These are phyloP conservation scores for Cryptomeria japonica DNA, from an alignment of 75 land plant genomes.

Conservation along the genomic window DNA sequence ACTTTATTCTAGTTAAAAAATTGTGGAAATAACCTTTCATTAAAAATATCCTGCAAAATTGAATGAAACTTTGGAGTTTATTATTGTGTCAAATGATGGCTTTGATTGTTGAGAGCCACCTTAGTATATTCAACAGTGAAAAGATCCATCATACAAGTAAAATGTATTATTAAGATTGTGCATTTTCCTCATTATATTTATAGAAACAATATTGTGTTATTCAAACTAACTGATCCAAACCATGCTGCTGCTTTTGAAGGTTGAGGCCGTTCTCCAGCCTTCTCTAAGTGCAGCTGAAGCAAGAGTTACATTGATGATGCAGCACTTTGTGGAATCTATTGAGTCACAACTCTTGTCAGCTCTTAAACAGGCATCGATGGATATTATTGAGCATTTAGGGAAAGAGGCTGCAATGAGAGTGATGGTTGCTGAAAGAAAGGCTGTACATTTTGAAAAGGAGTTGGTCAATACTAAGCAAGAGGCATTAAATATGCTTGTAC, in stretches of 20 bases:
- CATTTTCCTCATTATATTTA: neutral
- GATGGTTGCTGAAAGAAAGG: slow-evolving; percentile 59
- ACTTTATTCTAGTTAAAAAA: neutral
- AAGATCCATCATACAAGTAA: neutral
- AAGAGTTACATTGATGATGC: slow-evolving; percentile 11
- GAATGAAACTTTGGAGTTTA: neutral
- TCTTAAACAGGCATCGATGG: slow-evolving; percentile 27
- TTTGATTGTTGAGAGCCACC: neutral
- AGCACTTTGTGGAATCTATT: slow-evolving; percentile 12
- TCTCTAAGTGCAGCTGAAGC: slow-evolving; percentile 8
- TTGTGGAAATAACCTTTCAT: neutral
- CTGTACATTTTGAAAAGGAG: slow-evolving; percentile 48
- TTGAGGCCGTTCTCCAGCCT: slow-evolving; percentile 5
- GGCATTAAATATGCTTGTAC: slow-evolving; percentile 51
- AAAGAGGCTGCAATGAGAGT: slow-evolving; percentile 79
- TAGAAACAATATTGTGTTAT: neutral
- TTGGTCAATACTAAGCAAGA: slow-evolving; percentile 62
- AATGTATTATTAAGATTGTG: neutral
- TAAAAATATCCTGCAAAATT: neutral
- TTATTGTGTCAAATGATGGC: neutral
- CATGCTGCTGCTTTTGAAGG: neutral
- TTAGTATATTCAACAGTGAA: neutral
- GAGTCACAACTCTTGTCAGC: slow-evolving; percentile 7
- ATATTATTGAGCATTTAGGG: slow-evolving; percentile 63
- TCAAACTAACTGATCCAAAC: neutral